These are phyloP conservation scores for Cercophora sp. DNA, from an alignment of 495 filamentous ascomycete species.

Conservation along the genomic window DNA sequence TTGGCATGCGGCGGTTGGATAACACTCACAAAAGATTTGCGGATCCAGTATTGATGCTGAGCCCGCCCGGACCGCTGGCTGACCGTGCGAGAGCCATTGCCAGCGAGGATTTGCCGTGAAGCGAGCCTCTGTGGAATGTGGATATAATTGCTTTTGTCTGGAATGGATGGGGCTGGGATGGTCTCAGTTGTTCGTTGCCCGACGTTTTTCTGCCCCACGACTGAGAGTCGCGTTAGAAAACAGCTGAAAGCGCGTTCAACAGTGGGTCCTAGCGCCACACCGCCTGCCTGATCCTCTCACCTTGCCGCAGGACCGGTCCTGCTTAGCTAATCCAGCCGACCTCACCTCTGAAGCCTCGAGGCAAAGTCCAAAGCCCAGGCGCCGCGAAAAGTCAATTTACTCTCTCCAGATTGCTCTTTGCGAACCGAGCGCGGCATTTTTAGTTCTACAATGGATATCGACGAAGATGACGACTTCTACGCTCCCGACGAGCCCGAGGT, in stretches of 20 bases:
- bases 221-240: conserved; percentile 8
- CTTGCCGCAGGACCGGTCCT: neutral
- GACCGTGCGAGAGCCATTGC: conserved; percentile 52
- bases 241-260: neutral
- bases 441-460: conserved; percentile 55
- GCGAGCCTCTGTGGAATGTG: conserved; percentile 5
- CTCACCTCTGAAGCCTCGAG: conserved; percentile 13
- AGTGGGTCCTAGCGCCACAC: too few species aligned
- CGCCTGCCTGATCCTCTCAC: conserved; percentile 23
- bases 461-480: conserved; percentile 71
- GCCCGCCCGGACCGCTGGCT: conserved; percentile 61
- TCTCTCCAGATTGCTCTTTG: conserved; percentile 1
- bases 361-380: neutral
- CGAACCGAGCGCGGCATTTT: neutral
- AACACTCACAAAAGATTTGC: conserved; percentile 61
- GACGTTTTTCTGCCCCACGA: conserved; percentile 19
- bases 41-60: conserved; percentile 75
- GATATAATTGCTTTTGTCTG: neutral
- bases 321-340: conserved; percentile 29
- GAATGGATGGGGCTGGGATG: conserved; percentile 7
- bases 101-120: conserved; percentile 10
- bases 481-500: conserved; percentile 44
- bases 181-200: conserved; percentile 9
- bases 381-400: too few species aligned
- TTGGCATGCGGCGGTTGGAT: too few species aligned